Evolutionary conservation across 2,329 filamentous ascomycete species (phyloP).

Genomic region (Talaromyces sp.): DNA sequence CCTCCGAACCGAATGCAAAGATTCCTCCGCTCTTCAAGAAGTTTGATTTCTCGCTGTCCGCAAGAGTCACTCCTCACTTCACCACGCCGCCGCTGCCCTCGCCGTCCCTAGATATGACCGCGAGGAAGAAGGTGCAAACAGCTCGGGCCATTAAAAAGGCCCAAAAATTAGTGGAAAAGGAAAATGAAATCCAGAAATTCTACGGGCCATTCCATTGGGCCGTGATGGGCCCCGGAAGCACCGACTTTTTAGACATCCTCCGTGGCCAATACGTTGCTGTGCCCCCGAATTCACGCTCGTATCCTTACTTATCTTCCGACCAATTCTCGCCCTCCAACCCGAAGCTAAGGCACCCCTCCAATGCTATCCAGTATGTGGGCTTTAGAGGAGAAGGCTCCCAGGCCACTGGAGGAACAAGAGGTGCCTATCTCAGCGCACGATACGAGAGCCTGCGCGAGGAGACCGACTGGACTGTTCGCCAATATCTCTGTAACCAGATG

Average conservation of each 20-base stretch:
- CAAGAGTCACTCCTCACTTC: conserved; percentile 24
- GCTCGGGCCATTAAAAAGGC: too few relatives aligned
- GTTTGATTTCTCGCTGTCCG: conserved; percentile 66
- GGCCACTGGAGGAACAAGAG: conserved; percentile 47
- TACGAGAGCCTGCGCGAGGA: conserved; percentile 86
- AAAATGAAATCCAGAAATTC: conserved; percentile 33
- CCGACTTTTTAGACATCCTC: conserved; percentile 74
- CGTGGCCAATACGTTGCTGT: conserved; percentile 70
- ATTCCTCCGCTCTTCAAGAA: conserved; percentile 72
- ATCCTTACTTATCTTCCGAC: conserved; percentile 68
- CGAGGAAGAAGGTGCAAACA: background rate
- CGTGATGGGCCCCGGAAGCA: conserved; percentile 77
- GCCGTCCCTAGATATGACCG: background rate
- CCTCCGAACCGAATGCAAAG: conserved; percentile 40
- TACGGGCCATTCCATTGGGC: conserved; percentile 61
- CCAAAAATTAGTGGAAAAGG: background rate
- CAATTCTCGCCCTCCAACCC: conserved; percentile 50
- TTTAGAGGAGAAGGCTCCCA: conserved; percentile 69
- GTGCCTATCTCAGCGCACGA: conserved; percentile 79
- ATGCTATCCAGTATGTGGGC: conserved; percentile 82
- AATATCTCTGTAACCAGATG: conserved; percentile 79
- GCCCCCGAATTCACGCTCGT: conserved; percentile 71
- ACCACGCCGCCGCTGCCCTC: background rate
- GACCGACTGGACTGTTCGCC: conserved; percentile 77
- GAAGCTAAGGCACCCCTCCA: conserved; percentile 54